Evolutionary conservation across 352 stramenopile genomes (phyloP).

Genomic region (Phytophthora cactorum): DNA sequence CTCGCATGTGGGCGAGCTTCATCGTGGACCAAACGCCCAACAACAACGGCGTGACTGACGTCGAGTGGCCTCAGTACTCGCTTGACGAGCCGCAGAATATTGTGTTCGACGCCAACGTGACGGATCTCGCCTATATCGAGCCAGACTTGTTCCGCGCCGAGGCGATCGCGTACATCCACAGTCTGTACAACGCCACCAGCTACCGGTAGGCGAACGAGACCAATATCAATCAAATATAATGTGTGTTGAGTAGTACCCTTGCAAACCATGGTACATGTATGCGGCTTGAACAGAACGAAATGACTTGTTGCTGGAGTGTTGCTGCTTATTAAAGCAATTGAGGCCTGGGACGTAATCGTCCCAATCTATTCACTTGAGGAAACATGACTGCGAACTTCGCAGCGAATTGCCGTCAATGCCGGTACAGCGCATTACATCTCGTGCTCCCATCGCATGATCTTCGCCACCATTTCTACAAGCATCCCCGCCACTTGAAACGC

Average conservation of each 20-base stretch:
- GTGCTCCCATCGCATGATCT: too few species aligned
- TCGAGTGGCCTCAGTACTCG: constrained; percentile 37
- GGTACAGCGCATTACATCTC: too few species aligned
- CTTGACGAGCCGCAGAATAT: constrained; percentile 34
- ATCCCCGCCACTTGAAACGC: constrained; percentile 2
- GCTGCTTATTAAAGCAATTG: neutral
- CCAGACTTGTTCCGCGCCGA: constrained; percentile 35
- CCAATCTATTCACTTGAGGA: too few species aligned
- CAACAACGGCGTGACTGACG: constrained; percentile 22
- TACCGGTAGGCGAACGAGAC: constrained; percentile 1
- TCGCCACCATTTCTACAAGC: too few species aligned
- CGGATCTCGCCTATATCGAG: constrained; percentile 37
- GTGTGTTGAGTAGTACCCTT: too few species aligned
- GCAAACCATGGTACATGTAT: neutral
- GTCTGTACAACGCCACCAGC: constrained; percentile 30
- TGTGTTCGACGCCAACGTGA: constrained; percentile 39
- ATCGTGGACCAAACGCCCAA: constrained; percentile 33
- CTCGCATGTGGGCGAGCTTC: constrained; percentile 43
- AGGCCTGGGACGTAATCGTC: too few species aligned
- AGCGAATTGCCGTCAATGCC: too few species aligned
- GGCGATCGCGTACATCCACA: constrained; percentile 33
- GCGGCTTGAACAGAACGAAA: too few species aligned
- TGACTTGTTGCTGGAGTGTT: neutral
- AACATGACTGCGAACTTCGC: too few species aligned
- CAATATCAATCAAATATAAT: neutral